phyloP scores from a whole-genome alignment of 768 basidiomycete species.

The Boletus subcaerulescens region DNA sequence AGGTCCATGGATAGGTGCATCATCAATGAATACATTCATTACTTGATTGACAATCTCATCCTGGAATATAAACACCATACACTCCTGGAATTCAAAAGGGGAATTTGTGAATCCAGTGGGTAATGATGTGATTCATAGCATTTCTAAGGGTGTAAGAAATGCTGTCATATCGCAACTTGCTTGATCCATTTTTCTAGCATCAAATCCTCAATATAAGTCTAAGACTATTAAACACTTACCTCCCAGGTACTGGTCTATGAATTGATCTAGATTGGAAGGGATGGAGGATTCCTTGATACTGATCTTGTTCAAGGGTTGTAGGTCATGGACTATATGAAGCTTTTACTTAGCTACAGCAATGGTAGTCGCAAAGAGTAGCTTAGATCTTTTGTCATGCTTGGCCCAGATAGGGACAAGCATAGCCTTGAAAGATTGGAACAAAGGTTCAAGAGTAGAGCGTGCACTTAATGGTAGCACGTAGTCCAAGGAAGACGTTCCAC shows the following conservation, averaged over 20 bases:
- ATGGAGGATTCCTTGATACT: neutral
- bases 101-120: too few species aligned
- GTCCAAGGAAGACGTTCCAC: too few species aligned
- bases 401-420: too few species aligned
- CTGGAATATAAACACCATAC: neutral
- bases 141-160: neutral
- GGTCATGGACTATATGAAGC: neutral
- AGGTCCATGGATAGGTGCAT: neutral
- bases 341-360: neutral
- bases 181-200: too few species aligned
- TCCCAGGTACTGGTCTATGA: neutral
- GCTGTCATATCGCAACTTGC: neutral
- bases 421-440: too few species aligned
- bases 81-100: neutral
- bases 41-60: neutral
- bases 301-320: neutral
- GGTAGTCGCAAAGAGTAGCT: too few species aligned
- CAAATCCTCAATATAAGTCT: too few species aligned
- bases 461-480: too few species aligned
- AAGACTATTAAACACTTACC: too few species aligned
- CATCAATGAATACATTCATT: neutral
- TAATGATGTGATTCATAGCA: neutral
- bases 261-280: neutral
- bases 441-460: too few species aligned
- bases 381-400: too few species aligned